These are phyloP conservation scores for Chlamydomonas sphaeroides DNA, from an alignment of 139 green algal genomes.

Conservation along the genomic window DNA sequence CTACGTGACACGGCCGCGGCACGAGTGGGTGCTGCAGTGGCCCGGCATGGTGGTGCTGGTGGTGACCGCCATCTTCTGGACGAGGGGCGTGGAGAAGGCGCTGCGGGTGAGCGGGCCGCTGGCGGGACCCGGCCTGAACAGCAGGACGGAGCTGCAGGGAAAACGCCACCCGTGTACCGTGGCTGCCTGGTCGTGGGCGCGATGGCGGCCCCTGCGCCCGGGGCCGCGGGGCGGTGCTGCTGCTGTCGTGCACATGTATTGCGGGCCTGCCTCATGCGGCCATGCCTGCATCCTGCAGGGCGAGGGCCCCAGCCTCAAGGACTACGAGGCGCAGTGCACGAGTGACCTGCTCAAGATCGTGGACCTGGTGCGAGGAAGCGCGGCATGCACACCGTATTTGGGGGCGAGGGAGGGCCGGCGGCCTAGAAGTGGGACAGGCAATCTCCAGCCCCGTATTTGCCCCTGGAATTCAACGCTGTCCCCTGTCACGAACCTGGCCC, in stretches of 20 bases:
- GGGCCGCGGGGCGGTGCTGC: too few species aligned
- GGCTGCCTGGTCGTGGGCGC: too few species aligned
- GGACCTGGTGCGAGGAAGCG: constrained; percentile 53
- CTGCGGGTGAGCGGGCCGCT: not conserved
- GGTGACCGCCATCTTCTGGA: constrained; percentile 81
- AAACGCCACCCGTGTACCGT: too few species aligned
- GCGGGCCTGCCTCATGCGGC: not conserved
- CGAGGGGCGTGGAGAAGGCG: constrained; percentile 46
- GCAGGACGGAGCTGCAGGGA: too few species aligned
- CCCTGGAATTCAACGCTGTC: too few species aligned
- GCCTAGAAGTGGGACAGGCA: too few species aligned
- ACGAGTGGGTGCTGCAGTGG: constrained; percentile 83
- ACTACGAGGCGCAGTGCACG: constrained; percentile 61
- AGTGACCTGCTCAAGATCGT: constrained; percentile 56
- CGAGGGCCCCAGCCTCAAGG: constrained; percentile 15
- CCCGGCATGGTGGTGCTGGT: constrained; percentile 81
- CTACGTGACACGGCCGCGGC: constrained; percentile 61
- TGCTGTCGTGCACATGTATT: not conserved
- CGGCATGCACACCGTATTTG: too few species aligned
- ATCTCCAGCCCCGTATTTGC: too few species aligned
- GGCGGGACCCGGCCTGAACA: too few species aligned
- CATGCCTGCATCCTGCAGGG: not conserved
- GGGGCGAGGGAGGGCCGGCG: not conserved
- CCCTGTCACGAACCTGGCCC: too few species aligned
- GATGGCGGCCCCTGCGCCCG: too few species aligned